These are phyloP conservation scores for Beauveria asiatica DNA, from an alignment of 2,329 filamentous ascomycete species.

Conservation along the genomic window DNA sequence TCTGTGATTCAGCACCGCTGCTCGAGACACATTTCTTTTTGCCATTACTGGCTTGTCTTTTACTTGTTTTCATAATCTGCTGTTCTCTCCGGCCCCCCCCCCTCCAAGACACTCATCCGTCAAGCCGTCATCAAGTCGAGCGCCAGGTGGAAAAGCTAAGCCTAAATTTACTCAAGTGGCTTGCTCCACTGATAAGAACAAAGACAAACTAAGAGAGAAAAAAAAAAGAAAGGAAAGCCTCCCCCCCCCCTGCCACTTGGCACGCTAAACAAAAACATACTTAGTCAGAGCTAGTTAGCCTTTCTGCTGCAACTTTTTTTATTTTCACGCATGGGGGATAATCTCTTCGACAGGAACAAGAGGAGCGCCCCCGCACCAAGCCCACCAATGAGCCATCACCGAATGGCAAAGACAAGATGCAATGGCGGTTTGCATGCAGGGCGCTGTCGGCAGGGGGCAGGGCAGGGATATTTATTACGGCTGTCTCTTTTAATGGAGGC, in stretches of 20 bases:
- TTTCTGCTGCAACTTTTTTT: background rate
- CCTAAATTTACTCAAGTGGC: background rate
- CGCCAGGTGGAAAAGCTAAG: too few relatives aligned
- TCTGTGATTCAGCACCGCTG: too few relatives aligned
- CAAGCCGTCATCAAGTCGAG: too few relatives aligned
- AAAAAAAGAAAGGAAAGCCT: background rate
- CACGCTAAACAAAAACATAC: background rate
- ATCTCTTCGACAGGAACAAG: background rate
- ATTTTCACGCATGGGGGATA: background rate
- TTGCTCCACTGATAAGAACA: slow-evolving; percentile 8
- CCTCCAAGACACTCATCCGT: too few relatives aligned
- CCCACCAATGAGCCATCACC: background rate
- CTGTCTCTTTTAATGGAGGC: background rate
- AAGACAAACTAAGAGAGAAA: background rate
- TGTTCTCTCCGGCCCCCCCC: too few relatives aligned
- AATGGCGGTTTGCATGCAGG: background rate
- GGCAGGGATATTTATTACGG: too few relatives aligned
- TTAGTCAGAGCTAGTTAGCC: too few relatives aligned
- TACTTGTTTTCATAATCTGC: too few relatives aligned
- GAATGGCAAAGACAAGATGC: background rate
- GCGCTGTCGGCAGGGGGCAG: too few relatives aligned
- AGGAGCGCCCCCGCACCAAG: background rate
- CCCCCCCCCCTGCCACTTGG: too few relatives aligned
- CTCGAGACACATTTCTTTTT: too few relatives aligned
- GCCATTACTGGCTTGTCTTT: too few relatives aligned